phyloP scores from a whole-genome alignment of 2,329 filamentous ascomycete genomes.

The Thelonectria blattea region DNA sequence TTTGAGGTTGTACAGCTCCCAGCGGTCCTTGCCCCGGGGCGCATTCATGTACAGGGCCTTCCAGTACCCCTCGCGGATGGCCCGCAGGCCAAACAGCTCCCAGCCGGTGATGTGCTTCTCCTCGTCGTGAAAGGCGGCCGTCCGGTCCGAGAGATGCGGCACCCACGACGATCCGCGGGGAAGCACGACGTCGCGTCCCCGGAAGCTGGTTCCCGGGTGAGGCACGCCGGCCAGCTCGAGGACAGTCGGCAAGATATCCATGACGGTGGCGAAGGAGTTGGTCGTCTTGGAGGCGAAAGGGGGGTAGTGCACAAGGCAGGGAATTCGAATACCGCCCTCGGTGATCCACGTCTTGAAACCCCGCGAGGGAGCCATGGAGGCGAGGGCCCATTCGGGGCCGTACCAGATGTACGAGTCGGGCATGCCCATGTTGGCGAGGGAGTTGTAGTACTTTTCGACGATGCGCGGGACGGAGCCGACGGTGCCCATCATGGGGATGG shows the following conservation, averaged over 20 bases:
- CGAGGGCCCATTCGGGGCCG: constrained; percentile 60
- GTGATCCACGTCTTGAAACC: constrained; percentile 45
- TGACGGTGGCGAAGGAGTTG: constrained; percentile 49
- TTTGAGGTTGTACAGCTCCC: constrained; percentile 22
- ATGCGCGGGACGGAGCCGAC: constrained; percentile 22
- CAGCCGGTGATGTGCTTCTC: constrained; percentile 51
- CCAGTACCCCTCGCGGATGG: constrained; percentile 60
- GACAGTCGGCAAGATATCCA: constrained; percentile 56
- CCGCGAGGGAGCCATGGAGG: constrained; percentile 44
- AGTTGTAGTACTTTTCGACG: constrained; percentile 50
- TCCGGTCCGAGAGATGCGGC: constrained; percentile 9
- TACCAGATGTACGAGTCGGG: constrained; percentile 67
- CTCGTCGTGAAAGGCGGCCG: constrained; percentile 32
- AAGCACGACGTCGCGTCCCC: constrained; percentile 54
- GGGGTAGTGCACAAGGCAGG: constrained; percentile 38
- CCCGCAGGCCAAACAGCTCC: constrained; percentile 59
- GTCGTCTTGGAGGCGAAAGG: constrained; percentile 15
- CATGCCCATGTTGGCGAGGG: constrained; percentile 61
- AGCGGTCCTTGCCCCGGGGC: constrained; percentile 12
- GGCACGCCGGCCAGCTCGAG: constrained; percentile 51
- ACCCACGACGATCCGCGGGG: constrained; percentile 51
- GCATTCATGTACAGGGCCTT: constrained; percentile 60
- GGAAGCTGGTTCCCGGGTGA: constrained; percentile 45
- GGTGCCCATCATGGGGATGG: constrained; percentile 53
- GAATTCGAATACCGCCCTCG: constrained; percentile 35